Conservation (phyloP, 169 alveolate genomes). For the Sarcocystis neurona region DNA sequence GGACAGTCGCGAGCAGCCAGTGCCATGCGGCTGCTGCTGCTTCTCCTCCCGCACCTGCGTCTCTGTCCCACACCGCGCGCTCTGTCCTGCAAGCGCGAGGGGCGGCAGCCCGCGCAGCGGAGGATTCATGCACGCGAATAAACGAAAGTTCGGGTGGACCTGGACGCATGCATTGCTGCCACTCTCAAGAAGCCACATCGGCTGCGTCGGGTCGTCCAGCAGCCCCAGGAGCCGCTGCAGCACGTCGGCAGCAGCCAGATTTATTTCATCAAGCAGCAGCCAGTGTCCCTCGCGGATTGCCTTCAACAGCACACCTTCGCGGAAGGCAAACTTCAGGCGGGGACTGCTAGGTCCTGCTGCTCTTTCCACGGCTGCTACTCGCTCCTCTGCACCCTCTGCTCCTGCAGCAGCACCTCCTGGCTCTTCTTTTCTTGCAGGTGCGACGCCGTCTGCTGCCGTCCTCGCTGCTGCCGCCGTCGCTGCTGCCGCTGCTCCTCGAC, state of each 20-base stretch:
- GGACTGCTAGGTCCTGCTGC: slow-evolving; percentile 43
- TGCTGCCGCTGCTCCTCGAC: background rate
- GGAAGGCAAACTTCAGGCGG: slow-evolving; percentile 84
- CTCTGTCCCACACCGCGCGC: slow-evolving; percentile 8
- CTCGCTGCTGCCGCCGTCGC: slow-evolving; percentile 7
- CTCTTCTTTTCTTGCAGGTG: slow-evolving; percentile 26
- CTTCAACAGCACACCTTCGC: slow-evolving; percentile 96
- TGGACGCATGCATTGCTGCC: slow-evolving; percentile 84
- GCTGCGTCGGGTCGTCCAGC: slow-evolving; percentile 65
- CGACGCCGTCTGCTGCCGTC: background rate
- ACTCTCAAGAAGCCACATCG: slow-evolving; percentile 52
- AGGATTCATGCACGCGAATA: slow-evolving; percentile 99
- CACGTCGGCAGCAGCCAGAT: slow-evolving; percentile 96
- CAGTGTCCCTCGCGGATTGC: slow-evolving; percentile 98
- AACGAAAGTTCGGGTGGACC: slow-evolving; percentile 92
- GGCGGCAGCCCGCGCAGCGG: slow-evolving; percentile 80
- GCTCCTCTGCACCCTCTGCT: slow-evolving; percentile 20
- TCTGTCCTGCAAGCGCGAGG: no score
- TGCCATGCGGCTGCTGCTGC: no score
- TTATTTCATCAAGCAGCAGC: slow-evolving; percentile 99
- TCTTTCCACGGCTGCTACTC: slow-evolving; percentile 17
- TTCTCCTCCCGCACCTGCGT: slow-evolving; percentile 64
- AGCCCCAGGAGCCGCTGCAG: slow-evolving; percentile 91
- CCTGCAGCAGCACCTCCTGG: slow-evolving; percentile 39
- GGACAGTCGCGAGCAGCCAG: slow-evolving; percentile 39